Percentiles rank a stretch among this genome's conserved stretches.
Conservation (phyloP, 768 basidiomycete genomes). For the Suillus lakei region DNA sequence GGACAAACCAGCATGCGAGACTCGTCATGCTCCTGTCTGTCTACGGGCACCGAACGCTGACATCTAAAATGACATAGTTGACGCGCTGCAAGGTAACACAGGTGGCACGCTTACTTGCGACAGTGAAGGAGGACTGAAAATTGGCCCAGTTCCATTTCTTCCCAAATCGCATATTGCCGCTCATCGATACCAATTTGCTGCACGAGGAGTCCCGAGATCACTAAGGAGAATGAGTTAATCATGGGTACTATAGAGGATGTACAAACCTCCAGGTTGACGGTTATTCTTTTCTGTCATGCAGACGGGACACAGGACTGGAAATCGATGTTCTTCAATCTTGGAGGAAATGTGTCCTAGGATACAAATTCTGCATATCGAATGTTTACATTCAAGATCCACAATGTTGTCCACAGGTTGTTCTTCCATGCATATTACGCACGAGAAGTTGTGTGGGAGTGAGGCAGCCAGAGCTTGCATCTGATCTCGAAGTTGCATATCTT, state of each 20-base stretch:
- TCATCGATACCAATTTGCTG: slow-evolving; percentile 51
- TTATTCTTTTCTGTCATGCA: slow-evolving; percentile 43
- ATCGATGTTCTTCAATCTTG: slow-evolving; percentile 56
- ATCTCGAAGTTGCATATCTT: slow-evolving; percentile 41
- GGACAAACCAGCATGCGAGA: slow-evolving; percentile 53
- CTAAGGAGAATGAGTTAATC: slow-evolving; percentile 27
- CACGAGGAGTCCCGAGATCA: slow-evolving; percentile 44
- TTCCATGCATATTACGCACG: slow-evolving; percentile 64
- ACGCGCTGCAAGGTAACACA: not conserved
- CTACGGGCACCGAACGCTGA: slow-evolving; percentile 50
- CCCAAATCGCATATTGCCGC: slow-evolving; percentile 43
- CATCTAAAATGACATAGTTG: slow-evolving; percentile 45
- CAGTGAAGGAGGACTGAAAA: slow-evolving; percentile 53
- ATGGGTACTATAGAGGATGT: not conserved
- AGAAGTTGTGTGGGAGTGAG: slow-evolving; percentile 42
- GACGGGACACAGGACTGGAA: slow-evolving; percentile 65
- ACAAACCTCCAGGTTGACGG: slow-evolving; percentile 38
- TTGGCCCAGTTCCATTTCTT: slow-evolving; percentile 51
- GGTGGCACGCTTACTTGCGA: slow-evolving; percentile 43
- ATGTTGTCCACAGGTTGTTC: slow-evolving; percentile 45
- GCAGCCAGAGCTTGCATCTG: slow-evolving; percentile 38
- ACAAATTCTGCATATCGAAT: slow-evolving; percentile 61
- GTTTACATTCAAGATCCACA: slow-evolving; percentile 51
- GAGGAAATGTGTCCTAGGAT: slow-evolving; percentile 45
- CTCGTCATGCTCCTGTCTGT: slow-evolving; percentile 49